phyloP scores from a whole-genome alignment of 2,329 filamentous ascomycete species.

The Aspergillus oerlinghausenensis region DNA sequence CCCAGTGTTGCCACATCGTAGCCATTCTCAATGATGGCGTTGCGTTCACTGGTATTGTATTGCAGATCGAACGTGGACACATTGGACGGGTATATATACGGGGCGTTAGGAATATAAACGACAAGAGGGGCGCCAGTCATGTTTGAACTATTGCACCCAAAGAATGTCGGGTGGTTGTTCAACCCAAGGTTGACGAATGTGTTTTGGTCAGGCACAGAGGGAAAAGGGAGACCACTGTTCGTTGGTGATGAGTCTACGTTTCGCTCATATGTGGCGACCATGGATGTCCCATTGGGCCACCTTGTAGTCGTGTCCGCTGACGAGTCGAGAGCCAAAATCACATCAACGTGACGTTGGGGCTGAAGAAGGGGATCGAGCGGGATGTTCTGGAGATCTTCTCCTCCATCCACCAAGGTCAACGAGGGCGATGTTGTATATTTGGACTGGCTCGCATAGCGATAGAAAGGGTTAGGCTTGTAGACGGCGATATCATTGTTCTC shows the following conservation, averaged over 20 bases:
- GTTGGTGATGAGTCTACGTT: slow-evolving; percentile 49
- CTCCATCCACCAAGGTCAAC: slow-evolving; percentile 69
- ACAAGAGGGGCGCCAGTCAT: slow-evolving; percentile 61
- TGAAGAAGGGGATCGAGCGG: slow-evolving; percentile 71
- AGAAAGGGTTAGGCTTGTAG: slow-evolving; percentile 71
- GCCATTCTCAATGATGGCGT: slow-evolving; percentile 77
- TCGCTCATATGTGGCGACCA: slow-evolving; percentile 68
- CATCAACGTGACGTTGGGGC: slow-evolving; percentile 63
- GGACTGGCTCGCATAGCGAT: slow-evolving; percentile 53
- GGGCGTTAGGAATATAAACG: slow-evolving; percentile 81
- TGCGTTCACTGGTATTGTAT: slow-evolving; percentile 62
- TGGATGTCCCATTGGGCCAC: slow-evolving; percentile 71
- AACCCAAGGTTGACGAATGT: slow-evolving; percentile 71
- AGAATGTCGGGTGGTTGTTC: slow-evolving; percentile 70
- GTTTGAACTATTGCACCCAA: slow-evolving; percentile 66
- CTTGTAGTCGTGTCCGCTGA: slow-evolving; percentile 62
- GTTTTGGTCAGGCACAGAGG: slow-evolving; percentile 63
- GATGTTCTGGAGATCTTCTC: slow-evolving; percentile 70
- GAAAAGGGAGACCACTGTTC: slow-evolving; percentile 64
- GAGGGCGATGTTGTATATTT: slow-evolving; percentile 53
- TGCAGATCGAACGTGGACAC: slow-evolving; percentile 66
- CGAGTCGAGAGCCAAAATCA: slow-evolving; percentile 72
- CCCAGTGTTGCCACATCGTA: slow-evolving; percentile 75
- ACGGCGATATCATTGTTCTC: slow-evolving; percentile 65
- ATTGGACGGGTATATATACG: slow-evolving; percentile 72